Conservation (phyloP, 331 rosid species). For the Quercus tomentella region DNA sequence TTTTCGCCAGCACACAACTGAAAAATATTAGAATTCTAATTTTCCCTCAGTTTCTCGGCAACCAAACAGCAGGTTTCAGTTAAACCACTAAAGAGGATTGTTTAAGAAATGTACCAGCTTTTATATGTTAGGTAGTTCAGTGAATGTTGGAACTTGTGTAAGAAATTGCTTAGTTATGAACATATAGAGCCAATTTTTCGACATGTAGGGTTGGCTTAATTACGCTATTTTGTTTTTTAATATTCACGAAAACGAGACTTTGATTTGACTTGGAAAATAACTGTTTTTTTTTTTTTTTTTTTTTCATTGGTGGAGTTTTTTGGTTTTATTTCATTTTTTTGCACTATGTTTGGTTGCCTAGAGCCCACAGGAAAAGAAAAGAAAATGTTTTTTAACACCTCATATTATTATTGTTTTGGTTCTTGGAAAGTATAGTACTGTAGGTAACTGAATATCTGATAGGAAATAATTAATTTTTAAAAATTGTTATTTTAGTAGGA, state of each 20-base stretch:
- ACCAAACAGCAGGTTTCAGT: neutral
- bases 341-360: neutral
- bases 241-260: neutral
- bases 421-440: neutral
- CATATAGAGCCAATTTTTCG: neutral
- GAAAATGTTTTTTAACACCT: neutral
- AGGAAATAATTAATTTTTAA: neutral
- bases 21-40: neutral
- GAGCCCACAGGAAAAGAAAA: neutral
- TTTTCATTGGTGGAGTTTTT: neutral
- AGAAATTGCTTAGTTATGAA: neutral
- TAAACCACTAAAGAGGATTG: neutral
- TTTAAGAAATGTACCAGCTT: neutral
- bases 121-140: neutral
- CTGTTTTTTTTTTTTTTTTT: no score
- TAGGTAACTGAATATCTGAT: neutral
- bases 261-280: neutral
- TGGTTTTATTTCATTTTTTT: neutral
- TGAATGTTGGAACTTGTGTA: neutral
- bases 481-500: neutral
- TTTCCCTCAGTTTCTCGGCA: neutral
- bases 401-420: neutral
- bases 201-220: neutral
- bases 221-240: neutral
- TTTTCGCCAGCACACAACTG: neutral